phyloP scores from a whole-genome alignment of 2,329 filamentous ascomycete species.

The Teratosphaeriaceae sp. region DNA sequence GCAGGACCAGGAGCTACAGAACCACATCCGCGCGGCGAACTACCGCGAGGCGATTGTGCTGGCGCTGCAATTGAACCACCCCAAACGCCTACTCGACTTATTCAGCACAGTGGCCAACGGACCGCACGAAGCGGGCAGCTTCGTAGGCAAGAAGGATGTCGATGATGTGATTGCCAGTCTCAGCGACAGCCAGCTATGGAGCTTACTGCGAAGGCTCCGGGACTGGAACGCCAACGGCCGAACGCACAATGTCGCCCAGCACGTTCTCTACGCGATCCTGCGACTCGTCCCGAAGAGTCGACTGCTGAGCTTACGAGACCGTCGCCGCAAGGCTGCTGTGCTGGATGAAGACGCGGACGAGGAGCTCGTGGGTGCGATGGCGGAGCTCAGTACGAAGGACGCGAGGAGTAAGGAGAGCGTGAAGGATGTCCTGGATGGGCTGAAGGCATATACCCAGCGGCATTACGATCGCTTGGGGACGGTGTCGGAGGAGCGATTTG shows the following conservation, averaged over 20 bases:
- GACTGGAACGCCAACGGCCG: conserved; percentile 98
- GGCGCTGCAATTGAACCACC: conserved; percentile 89
- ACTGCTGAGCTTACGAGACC: conserved; percentile 48
- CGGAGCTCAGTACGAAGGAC: conserved; percentile 22
- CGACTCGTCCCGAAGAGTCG: conserved; percentile 72
- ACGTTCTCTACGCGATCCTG: conserved; percentile 72
- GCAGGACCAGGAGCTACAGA: conserved; percentile 89
- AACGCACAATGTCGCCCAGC: conserved; percentile 77
- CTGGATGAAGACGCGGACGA: conserved; percentile 11
- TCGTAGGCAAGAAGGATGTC: conserved; percentile 60
- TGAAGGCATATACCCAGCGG: conserved; percentile 84
- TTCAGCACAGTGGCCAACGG: conserved; percentile 73
- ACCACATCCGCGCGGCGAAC: conserved; percentile 79
- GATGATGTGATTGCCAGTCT: conserved; percentile 77
- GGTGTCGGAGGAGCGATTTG: conserved; percentile 85
- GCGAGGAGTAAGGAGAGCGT: conserved; percentile 55
- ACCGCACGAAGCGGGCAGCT: conserved; percentile 53
- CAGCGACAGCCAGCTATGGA: conserved; percentile 78
- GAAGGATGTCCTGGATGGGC: conserved; percentile 78
- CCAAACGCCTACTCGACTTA: conserved; percentile 73
- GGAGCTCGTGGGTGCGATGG: conserved; percentile 25
- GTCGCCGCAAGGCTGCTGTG: conserved; percentile 21
- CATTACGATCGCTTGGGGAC: conserved; percentile 89
- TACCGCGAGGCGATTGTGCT: conserved; percentile 91
- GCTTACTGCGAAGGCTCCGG: conserved; percentile 70